phyloP scores from a whole-genome alignment of 768 basidiomycete species.

The Mycena vitilis region DNA sequence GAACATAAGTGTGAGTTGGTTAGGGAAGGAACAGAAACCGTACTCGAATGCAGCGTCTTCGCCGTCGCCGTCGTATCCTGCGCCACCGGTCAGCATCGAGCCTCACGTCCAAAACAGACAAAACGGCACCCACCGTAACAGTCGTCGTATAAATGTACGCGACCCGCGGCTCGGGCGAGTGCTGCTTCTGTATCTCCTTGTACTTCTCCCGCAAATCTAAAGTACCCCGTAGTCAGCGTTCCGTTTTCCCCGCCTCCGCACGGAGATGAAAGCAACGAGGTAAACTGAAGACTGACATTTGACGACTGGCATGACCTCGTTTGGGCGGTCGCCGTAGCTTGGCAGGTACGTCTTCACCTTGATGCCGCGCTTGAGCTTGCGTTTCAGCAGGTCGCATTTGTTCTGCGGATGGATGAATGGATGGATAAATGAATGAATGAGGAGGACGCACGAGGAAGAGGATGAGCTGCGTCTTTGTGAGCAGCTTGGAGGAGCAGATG shows the following conservation, averaged over 20 bases:
- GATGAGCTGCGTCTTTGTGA: constrained; percentile 70
- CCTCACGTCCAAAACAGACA: constrained; percentile 10
- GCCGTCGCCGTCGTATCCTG: constrained; percentile 75
- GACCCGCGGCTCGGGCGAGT: constrained; percentile 65
- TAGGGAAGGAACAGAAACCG: constrained; percentile 28
- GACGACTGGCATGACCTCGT: constrained; percentile 71
- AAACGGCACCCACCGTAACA: constrained; percentile 63
- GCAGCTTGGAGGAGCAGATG: constrained; percentile 72
- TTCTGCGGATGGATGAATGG: constrained; percentile 48
- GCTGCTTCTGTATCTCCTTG: constrained; percentile 69
- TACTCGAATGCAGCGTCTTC: constrained; percentile 68
- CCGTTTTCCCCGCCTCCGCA: too few species aligned
- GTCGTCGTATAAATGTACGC: constrained; percentile 78
- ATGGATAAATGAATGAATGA: background rate
- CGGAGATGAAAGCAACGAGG: too few species aligned
- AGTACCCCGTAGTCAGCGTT: background rate
- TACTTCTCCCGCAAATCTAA: constrained; percentile 79
- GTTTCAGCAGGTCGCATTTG: constrained; percentile 75
- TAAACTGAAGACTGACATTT: constrained; percentile 61
- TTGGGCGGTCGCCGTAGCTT: constrained; percentile 75
- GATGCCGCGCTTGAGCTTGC: constrained; percentile 72
- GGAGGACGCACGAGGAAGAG: constrained; percentile 56
- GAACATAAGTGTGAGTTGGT: background rate
- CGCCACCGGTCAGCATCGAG: background rate
- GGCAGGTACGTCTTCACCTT: constrained; percentile 68